These are phyloP conservation scores for Stachybotrys elegans DNA, from an alignment of 2,329 filamentous ascomycete genomes.

Conservation along the genomic window DNA sequence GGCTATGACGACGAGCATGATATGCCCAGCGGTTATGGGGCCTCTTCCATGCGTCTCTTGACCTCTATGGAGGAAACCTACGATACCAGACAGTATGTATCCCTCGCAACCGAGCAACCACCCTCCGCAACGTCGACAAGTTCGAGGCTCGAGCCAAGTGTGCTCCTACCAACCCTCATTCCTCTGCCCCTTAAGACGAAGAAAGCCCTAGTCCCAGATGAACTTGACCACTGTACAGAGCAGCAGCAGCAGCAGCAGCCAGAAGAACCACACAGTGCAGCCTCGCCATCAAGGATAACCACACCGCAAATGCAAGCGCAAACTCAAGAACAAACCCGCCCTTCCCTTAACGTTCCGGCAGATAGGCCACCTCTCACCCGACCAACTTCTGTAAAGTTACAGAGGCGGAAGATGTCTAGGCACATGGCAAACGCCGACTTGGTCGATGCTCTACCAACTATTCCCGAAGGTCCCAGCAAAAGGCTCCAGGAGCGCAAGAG, in stretches of 20 bases:
- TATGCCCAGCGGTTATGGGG: conserved; percentile 41
- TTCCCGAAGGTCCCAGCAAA: conserved; percentile 44
- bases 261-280: too few relatives aligned
- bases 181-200: not conserved
- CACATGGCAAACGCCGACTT: conserved; percentile 27
- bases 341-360: too few relatives aligned
- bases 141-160: too few relatives aligned
- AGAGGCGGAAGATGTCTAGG: conserved; percentile 28
- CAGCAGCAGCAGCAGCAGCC: too few relatives aligned
- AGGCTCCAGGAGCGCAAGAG: conserved; percentile 25
- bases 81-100: conserved; percentile 52
- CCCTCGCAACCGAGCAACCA: conserved; percentile 11
- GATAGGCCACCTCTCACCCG: conserved; percentile 13
- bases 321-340: too few relatives aligned
- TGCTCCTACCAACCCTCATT: conserved; percentile 2
- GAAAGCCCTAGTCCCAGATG: too few relatives aligned
- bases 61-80: conserved; percentile 57
- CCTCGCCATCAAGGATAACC: too few relatives aligned
- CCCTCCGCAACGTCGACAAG: conserved; percentile 3
- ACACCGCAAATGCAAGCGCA: too few relatives aligned
- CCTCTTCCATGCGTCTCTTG: conserved; percentile 54
- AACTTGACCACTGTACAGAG: too few relatives aligned
- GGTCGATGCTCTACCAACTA: conserved; percentile 37
- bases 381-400: conserved; percentile 44
- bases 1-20: conserved; percentile 50